Evolutionary conservation across 176 grass and related monocot species (phyloP).

Genomic region (Areca catechu): DNA sequence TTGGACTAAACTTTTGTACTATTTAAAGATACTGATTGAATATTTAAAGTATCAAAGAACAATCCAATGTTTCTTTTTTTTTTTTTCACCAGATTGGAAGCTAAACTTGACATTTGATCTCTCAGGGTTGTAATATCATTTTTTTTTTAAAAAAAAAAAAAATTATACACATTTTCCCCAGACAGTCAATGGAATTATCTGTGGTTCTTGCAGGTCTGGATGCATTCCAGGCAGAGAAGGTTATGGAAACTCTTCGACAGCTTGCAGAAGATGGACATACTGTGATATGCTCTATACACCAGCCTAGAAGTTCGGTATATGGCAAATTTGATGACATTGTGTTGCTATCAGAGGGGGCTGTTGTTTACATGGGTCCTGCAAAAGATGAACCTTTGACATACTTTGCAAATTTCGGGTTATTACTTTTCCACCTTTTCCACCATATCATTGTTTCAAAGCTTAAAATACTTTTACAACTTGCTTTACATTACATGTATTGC

Average conservation of each 20-base stretch:
- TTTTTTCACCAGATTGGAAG: no score
- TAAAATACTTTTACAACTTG: no score
- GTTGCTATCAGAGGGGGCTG: slow-evolving; percentile 68
- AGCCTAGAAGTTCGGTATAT: slow-evolving; percentile 89
- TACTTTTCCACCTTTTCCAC: slow-evolving; percentile 19
- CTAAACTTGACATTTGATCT: no score
- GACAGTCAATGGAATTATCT: not conserved
- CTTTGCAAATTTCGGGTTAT: slow-evolving; percentile 67
- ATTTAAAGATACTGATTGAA: no score
- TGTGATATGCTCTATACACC: slow-evolving; percentile 95
- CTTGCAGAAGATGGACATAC: slow-evolving; percentile 91
- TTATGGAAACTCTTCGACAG: slow-evolving; percentile 93
- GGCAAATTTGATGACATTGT: slow-evolving; percentile 96
- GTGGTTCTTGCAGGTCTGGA: slow-evolving; percentile 51
- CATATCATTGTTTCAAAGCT: not conserved
- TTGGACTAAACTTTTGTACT: no score
- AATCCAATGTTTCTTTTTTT: no score
- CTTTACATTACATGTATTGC: no score
- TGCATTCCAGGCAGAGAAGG: slow-evolving; percentile 98
- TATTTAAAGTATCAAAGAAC: no score
- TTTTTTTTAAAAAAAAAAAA: no score
- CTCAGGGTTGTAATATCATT: no score
- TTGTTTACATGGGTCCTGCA: slow-evolving; percentile 79
- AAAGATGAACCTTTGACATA: slow-evolving; percentile 79
- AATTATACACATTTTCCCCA: no score